Evolutionary conservation across 2,329 filamentous ascomycete species (phyloP).

Genomic region (Curvularia lunata): DNA sequence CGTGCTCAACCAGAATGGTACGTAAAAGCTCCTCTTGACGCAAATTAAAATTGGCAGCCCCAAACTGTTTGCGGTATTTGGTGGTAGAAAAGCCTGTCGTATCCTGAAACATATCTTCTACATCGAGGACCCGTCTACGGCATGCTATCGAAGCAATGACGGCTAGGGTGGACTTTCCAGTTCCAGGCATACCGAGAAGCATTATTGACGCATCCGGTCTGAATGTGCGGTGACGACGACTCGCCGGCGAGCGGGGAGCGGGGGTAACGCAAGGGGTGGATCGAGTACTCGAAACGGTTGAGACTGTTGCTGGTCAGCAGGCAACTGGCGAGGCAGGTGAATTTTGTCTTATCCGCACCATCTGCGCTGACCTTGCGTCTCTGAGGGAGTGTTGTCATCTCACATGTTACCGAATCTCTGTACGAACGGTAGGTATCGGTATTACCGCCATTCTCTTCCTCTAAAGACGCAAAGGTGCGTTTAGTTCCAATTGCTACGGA

Average conservation of each 20-base stretch:
- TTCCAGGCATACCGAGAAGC: conserved; percentile 73
- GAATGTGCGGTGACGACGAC: conserved; percentile 53
- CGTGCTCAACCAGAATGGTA: conserved; percentile 64
- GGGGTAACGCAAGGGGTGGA: conserved; percentile 41
- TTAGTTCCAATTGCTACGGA: conserved; percentile 9
- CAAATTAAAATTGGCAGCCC: conserved; percentile 66
- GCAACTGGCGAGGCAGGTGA: neutral
- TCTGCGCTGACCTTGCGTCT: conserved; percentile 18
- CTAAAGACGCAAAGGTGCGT: conserved; percentile 15
- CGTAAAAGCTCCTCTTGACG: conserved; percentile 68
- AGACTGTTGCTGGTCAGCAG: conserved; percentile 24
- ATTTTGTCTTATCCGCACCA: conserved; percentile 18
- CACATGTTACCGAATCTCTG: conserved; percentile 4
- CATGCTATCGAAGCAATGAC: conserved; percentile 77
- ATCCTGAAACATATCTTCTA: conserved; percentile 71
- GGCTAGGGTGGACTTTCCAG: conserved; percentile 77
- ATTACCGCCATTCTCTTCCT: conserved; percentile 10
- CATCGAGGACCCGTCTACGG: conserved; percentile 70
- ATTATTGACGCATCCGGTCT: conserved; percentile 71
- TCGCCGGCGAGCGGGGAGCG: conserved; percentile 22
- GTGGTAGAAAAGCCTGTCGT: conserved; percentile 66
- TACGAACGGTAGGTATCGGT: conserved; percentile 14
- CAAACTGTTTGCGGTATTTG: conserved; percentile 68
- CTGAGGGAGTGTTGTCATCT: conserved; percentile 5
- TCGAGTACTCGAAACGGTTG: conserved; percentile 32